phyloP scores from a whole-genome alignment of 345 rosid species.

The Syzygium grande region DNA sequence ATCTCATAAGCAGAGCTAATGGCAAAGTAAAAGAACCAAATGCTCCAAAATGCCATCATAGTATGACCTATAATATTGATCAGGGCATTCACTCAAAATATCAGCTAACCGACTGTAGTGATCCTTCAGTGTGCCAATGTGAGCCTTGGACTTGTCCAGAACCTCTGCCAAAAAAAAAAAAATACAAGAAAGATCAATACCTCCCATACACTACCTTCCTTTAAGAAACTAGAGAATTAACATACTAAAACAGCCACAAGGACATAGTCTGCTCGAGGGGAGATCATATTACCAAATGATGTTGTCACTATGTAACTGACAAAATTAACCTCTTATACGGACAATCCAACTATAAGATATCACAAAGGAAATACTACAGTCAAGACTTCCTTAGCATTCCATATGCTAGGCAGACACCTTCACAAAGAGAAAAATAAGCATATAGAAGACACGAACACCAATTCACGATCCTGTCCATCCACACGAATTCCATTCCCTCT shows the following conservation, averaged over 20 bases:
- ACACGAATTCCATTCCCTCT: neutral
- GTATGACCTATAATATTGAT: slow-evolving; percentile 69
- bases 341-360: neutral
- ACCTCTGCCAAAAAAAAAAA: slow-evolving; percentile 30
- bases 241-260: neutral
- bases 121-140: slow-evolving; percentile 45
- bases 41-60: too few species aligned
- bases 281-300: neutral
- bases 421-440: neutral
- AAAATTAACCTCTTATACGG: neutral
- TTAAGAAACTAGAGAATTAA: neutral
- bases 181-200: neutral
- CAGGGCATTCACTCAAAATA: slow-evolving; percentile 49
- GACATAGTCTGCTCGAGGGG: neutral
- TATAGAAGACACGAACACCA: neutral
- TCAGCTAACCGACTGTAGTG: slow-evolving; percentile 51
- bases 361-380: neutral
- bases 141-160: slow-evolving; percentile 54
- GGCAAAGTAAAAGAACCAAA: neutral
- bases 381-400: neutral
- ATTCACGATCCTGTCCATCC: neutral
- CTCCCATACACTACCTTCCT: neutral
- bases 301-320: neutral
- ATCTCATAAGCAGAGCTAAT: neutral
- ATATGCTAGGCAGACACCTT: neutral